phyloP scores from a whole-genome alignment of 805 yeast species.

The Candida taoyuanica region DNA sequence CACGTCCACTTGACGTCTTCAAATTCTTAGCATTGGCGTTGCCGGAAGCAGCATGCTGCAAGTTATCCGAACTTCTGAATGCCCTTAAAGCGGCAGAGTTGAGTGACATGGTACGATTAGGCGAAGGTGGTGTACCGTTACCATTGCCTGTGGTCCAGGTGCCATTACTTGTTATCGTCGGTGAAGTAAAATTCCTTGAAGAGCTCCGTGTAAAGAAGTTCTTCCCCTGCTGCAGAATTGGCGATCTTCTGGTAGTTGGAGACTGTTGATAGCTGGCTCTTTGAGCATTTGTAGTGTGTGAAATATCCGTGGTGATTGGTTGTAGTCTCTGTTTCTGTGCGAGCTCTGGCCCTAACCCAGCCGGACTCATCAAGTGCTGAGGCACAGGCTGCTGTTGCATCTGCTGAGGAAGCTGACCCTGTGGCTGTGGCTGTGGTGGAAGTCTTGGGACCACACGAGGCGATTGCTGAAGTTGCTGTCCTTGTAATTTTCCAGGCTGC shows the following conservation, averaged over 20 bases:
- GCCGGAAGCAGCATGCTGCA: conserved; percentile 8
- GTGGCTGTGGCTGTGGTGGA: conserved; percentile 7
- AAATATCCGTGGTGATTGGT: conserved; percentile 10
- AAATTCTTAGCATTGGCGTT: conserved; percentile 30
- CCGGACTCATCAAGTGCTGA: neutral
- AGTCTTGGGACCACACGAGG: conserved; percentile 7
- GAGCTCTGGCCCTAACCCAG: neutral
- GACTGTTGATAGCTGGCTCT: conserved; percentile 16
- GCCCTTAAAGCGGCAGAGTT: conserved; percentile 31
- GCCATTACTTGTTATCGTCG: conserved; percentile 14
- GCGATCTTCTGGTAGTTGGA: conserved; percentile 27
- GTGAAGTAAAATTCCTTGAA: conserved; percentile 23
- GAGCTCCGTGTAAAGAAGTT: conserved; percentile 29
- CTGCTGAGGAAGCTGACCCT: conserved; percentile 13
- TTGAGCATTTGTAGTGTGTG: conserved; percentile 10
- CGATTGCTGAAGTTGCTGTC: conserved; percentile 21
- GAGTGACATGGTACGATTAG: conserved; percentile 32
- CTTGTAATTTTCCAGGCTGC: too few species aligned
- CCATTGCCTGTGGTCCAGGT: conserved; percentile 5
- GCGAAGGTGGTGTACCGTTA: conserved; percentile 17
- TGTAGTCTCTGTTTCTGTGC: conserved; percentile 8
- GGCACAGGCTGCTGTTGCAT: conserved; percentile 19
- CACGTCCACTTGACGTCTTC: conserved; percentile 39
- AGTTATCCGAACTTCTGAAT: conserved; percentile 26
- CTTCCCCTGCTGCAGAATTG: conserved; percentile 35